Base-by-base conservation (phyloP, 441 rosid genomes). In the Corymbia citriodora region DNA sequence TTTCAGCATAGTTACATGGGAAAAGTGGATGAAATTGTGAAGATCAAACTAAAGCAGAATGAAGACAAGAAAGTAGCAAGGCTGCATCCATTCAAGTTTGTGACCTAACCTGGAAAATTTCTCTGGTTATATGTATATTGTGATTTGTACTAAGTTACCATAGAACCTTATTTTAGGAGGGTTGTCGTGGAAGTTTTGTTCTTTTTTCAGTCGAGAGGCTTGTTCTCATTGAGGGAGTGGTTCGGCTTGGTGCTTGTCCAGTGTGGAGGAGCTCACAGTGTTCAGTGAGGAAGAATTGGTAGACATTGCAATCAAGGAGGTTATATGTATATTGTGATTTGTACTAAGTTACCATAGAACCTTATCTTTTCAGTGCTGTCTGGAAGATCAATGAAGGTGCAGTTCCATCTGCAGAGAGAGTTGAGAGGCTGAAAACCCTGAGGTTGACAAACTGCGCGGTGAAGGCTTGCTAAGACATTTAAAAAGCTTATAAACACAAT, bases 1-100 rank as follows among this genome's bases (percentile, higher is more conserved):
- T 88, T 90, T 87, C 92, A 96, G 98, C 96, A 93, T 54, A 61
- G 90, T 88, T 94, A 93, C 91, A 90, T 94, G 61, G 91, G 87
- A 82, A 97, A 94, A 93, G 95, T 96, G 70, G 95, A 95, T 91
- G 93, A 95, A 89, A 91, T 96, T 88, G 95, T 96, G 57, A 94
- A 93, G 88, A 92, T 98, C 90, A 98, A 97, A 93, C 94, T 93
- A 91, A 95, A 93, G 95, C 99, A 98, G 93, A 97, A 96, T 85
- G 96, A 97, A 93, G 98, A 96, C 90, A 97, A 93, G 94, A 93
- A 94, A 87, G 79, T 91, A 70, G 96, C 95, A 19, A 91, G 89
- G 91, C 94, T 98, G 89, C 97, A 97, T 93, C 94, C 97, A 53
- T 92, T 96, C 91, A 95, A 88, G 99, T 96, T 89, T 92, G 95